A percentile compares a stretch with the other conserved stretches of the same genome.
Evolutionary conservation across 306 rosid species (phyloP).

Genomic region (Ormosia emarginata): DNA sequence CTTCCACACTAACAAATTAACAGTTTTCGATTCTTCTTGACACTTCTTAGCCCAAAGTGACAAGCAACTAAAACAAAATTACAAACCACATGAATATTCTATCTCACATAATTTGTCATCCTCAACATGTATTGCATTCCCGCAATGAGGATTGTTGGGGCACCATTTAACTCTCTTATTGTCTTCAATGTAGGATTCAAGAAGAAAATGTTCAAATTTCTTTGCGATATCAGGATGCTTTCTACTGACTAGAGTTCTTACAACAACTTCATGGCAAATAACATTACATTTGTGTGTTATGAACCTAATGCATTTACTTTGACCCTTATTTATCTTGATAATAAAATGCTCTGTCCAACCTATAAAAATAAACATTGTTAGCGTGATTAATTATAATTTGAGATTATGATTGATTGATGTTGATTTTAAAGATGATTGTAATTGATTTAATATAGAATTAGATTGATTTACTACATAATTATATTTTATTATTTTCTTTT

Average conservation of each 20-base stretch:
- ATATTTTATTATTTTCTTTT: too few species aligned
- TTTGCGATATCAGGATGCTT: conserved; percentile 68
- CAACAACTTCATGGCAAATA: conserved; percentile 77
- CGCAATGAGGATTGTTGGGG: conserved; percentile 93
- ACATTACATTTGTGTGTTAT: conserved; percentile 88
- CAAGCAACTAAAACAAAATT: conserved; percentile 84
- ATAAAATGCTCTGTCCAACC: conserved; percentile 93
- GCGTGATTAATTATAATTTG: too few species aligned
- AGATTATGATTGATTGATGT: too few species aligned
- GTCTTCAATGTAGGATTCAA: conserved; percentile 96
- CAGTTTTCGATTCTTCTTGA: conserved; percentile 92
- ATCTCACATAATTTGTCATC: conserved; percentile 81
- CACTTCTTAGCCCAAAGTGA: conserved; percentile 88
- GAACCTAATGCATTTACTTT: conserved; percentile 85
- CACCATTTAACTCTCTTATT: conserved; percentile 95
- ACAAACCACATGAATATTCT: conserved; percentile 88
- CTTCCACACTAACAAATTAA: too few species aligned
- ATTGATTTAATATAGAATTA: too few species aligned
- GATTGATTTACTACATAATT: too few species aligned
- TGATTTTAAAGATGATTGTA: too few species aligned
- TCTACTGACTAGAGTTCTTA: conserved; percentile 60
- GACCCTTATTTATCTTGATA: conserved; percentile 92
- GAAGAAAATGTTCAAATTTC: conserved; percentile 89
- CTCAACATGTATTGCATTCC: conserved; percentile 85
- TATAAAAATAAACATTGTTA: too few species aligned